These are phyloP conservation scores for Nadsonia fulvescens DNA, from an alignment of 805 yeast species.

Conservation along the genomic window DNA sequence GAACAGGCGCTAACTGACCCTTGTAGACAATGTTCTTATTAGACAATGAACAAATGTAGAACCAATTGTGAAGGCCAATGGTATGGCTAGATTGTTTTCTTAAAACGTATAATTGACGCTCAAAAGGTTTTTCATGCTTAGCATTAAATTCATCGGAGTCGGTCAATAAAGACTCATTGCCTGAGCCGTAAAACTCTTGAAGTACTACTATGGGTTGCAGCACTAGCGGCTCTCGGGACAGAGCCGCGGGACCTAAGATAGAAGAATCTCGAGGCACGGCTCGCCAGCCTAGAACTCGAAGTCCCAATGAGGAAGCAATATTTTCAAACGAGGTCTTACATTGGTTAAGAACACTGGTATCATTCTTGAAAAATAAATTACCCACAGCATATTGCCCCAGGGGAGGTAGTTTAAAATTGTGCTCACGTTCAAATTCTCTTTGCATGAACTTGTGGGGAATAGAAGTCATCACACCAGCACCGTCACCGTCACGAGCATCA, in stretches of 20 bases:
- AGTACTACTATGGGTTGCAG: conserved; percentile 86
- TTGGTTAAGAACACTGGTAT: conserved; percentile 44
- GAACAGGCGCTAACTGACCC: conserved; percentile 94
- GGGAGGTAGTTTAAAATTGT: conserved; percentile 51
- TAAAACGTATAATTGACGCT: conserved; percentile 65
- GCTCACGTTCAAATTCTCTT: conserved; percentile 63
- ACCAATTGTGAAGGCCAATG: conserved; percentile 93
- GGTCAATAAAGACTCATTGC: conserved; percentile 16
- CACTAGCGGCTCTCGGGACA: conserved; percentile 79
- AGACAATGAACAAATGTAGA: conserved; percentile 84
- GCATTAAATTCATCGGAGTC: conserved; percentile 35
- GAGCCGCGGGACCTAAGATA: conserved; percentile 84
- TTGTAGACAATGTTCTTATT: conserved; percentile 85
- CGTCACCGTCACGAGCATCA: conserved; percentile 95
- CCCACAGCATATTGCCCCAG: conserved; percentile 89
- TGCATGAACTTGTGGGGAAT: conserved; percentile 77
- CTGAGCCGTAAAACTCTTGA: conserved; percentile 28
- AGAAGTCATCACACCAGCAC: conserved; percentile 92
- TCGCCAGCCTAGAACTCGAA: conserved; percentile 87
- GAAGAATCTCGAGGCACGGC: conserved; percentile 88
- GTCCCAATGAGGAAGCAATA: conserved; percentile 58
- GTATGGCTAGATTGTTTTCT: conserved; percentile 82
- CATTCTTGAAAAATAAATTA: conserved; percentile 83
- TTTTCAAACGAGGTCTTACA: conserved; percentile 65
- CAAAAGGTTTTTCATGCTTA: conserved; percentile 47